Base-by-base conservation (phyloP, 2,329 filamentous ascomycete genomes). In the Verticillium longisporum region DNA sequence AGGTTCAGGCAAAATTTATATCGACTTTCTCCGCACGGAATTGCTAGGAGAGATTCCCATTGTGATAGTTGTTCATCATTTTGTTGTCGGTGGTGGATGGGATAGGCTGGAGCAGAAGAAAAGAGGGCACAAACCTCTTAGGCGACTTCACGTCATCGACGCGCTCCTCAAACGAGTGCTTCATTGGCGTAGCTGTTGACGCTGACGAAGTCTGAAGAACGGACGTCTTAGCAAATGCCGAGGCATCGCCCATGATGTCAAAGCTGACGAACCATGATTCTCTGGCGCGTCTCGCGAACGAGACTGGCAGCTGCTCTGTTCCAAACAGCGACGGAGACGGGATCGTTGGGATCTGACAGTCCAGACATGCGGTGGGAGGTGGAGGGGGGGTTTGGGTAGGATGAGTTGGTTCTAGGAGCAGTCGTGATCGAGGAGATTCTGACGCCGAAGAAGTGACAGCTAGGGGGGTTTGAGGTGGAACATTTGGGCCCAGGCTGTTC, bases 41-140 rank as follows among this genome's bases (percentile, higher is more conserved):
- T 86, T 83, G 84, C 91, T 98, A 91, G 90, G 95, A 99, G 96
- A 99, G 95, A 99, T 99, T 99, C 95, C 95, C 95, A 99, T 97
- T 96, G 45, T 65, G 88, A 91, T 88, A 88, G 79, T 78, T 83
- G 81, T 91, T 96, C 93, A 96, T 96, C 82, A 86, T 80, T 69
- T 79, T 70, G 70, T 66, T 70, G 64, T 65, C 60, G 34, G 15
- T 60, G 57, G 31, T 10, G 32, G 56, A 60, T 36, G 58, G 60
- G 70, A 63, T 2, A 36, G 60, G 56, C 61, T 58, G 55, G 14
- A 59, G 61, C 21, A 18, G 36, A 50, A 62, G 56, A 56, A 54
- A 59, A 13, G 61, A 54, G 56, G 34, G 38, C 54, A 83, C 88
- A 78, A 88, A 97, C 95, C 88, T 91, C 78, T 98, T 99, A 37